A percentile compares a stretch with the other conserved stretches of the same genome.
phyloP scores from a whole-genome alignment of 495 filamentous ascomycete genomes.

The Penicillium mononematosum region DNA sequence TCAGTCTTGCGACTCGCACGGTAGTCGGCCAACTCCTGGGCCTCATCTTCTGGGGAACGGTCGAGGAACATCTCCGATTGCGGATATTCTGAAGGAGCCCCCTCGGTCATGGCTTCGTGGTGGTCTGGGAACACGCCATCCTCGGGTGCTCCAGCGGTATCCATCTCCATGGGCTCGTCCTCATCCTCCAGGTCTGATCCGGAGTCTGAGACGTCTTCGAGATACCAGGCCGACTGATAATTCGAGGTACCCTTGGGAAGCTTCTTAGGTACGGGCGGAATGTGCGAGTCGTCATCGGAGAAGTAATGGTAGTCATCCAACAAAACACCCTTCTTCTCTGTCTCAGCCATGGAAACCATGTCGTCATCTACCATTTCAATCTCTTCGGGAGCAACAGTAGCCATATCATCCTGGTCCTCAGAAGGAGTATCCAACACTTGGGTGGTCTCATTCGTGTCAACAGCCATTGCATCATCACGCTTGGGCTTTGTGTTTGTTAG shows the following conservation, averaged over 20 bases:
- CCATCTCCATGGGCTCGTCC: slow-evolving; percentile 50
- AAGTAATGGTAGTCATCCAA: slow-evolving; percentile 98
- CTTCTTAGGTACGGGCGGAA: slow-evolving; percentile 62
- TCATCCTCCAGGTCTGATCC: slow-evolving; percentile 80
- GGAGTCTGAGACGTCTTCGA: slow-evolving; percentile 82
- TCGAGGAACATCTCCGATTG: slow-evolving; percentile 91
- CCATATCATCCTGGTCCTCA: slow-evolving; percentile 77
- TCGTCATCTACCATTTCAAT: slow-evolving; percentile 71
- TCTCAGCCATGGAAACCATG: slow-evolving; percentile 54
- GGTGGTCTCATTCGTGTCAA: slow-evolving; percentile 55
- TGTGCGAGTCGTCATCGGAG: slow-evolving; percentile 78
- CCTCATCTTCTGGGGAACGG: slow-evolving; percentile 83
- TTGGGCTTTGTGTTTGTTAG: slow-evolving; percentile 53
- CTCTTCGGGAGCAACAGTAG: slow-evolving; percentile 80
- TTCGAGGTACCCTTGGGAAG: slow-evolving; percentile 88
- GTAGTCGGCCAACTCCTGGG: slow-evolving; percentile 72
- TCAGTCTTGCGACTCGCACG: slow-evolving; percentile 72
- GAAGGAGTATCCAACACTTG: slow-evolving; percentile 65
- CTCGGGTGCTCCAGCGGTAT: slow-evolving; percentile 58
- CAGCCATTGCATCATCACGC: slow-evolving; percentile 64
- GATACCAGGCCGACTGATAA: slow-evolving; percentile 92
- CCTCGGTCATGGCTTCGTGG: slow-evolving; percentile 70
- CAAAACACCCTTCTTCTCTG: slow-evolving; percentile 72
- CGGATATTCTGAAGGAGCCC: slow-evolving; percentile 76
- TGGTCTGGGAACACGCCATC: slow-evolving; percentile 77